Evolutionary conservation across 2,329 filamentous ascomycete species (phyloP), one percentile per base, ranked within the genome.

Genomic region (Stachybotrys elegans): DNA sequence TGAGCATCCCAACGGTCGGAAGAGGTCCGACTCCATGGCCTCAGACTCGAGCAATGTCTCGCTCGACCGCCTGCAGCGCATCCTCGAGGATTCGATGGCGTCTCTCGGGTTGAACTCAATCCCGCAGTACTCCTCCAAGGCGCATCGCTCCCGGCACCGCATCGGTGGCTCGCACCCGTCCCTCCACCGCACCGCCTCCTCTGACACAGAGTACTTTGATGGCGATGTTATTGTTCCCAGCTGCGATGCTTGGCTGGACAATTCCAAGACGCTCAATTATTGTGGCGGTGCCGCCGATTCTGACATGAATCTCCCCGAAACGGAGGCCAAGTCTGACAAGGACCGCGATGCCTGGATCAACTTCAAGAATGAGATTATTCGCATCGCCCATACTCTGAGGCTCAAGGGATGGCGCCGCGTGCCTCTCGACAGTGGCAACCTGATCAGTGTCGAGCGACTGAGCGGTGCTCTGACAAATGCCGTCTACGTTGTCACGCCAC

Each of bases 401-500:
- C 76, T 97, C 23, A 95, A 95, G 62, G 89, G 92, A 9, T 98
- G 93, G 93, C 81, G 91, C 43, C 83, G 83, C 47, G 81, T 98
- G 1, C 79, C 88, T 0, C 68, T 92, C 42, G 85, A 88, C 11
- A 71, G 73, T 50, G 86, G 85, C 51, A 78, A 81, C 41, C 73
- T 72, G 29, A 83, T 93, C 50, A 75, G 76, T 2, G 84, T 93
- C 6, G 78, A 87, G 63, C 78, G 88, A 40, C 72, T 94, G 22
- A 96, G 92, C 61, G 93, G 93, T 48, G 93, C 93, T 8, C 69
- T 98, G 53, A 98, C 93, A 17, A 98, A 98, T 60, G 90, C 92
- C 11, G 91, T 98, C 27, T 98, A 97, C 60, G 90, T 95, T 41
- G 90, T 97, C 19, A 86, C 82, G 2, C 91, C 92, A 2, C 91